Conservation (phyloP, 75 land plant genomes). For the Selaginella tamariscina region DNA sequence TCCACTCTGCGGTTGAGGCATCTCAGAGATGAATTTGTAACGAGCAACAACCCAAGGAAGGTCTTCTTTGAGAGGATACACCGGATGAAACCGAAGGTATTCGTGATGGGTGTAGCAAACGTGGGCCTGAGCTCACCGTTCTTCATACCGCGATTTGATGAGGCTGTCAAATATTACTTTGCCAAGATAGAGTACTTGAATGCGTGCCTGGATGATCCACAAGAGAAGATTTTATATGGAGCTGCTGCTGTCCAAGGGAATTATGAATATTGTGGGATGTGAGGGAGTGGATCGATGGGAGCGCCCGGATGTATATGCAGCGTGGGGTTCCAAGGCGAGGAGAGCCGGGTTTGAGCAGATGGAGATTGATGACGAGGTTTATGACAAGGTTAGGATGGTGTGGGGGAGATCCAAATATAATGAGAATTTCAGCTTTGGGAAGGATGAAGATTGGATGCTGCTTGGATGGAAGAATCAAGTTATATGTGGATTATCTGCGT, state of each 20-base stretch:
- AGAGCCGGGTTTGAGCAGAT: slow-evolving; percentile 61
- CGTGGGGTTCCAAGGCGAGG: slow-evolving; percentile 54
- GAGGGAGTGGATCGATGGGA: slow-evolving; percentile 72
- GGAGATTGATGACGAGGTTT: slow-evolving; percentile 23
- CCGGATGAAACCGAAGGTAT: slow-evolving; percentile 47
- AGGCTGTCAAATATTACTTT: slow-evolving; percentile 61
- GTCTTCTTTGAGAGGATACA: slow-evolving; percentile 44
- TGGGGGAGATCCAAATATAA: slow-evolving; percentile 37
- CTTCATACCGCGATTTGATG: slow-evolving; percentile 60
- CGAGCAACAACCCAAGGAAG: slow-evolving; percentile 46
- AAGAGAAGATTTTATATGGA: slow-evolving; percentile 39
- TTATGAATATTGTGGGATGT: slow-evolving; percentile 65
- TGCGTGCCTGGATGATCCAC: slow-evolving; percentile 25
- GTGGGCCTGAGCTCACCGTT: slow-evolving; percentile 65
- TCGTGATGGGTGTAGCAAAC: slow-evolving; percentile 46
- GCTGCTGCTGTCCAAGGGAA: slow-evolving; percentile 39
- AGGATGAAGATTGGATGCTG: slow-evolving; percentile 56
- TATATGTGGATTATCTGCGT: slow-evolving; percentile 37
- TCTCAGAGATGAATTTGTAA: slow-evolving; percentile 58
- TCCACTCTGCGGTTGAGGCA: slow-evolving; percentile 40
- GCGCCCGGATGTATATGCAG: slow-evolving; percentile 71
- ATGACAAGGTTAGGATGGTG: slow-evolving; percentile 26
- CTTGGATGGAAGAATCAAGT: slow-evolving; percentile 79
- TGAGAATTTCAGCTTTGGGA: slow-evolving; percentile 58
- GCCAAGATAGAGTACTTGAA: slow-evolving; percentile 51